Evolutionary conservation across 2,329 filamentous ascomycete genomes (phyloP).

Genomic region (Boeremia lycopersici): DNA sequence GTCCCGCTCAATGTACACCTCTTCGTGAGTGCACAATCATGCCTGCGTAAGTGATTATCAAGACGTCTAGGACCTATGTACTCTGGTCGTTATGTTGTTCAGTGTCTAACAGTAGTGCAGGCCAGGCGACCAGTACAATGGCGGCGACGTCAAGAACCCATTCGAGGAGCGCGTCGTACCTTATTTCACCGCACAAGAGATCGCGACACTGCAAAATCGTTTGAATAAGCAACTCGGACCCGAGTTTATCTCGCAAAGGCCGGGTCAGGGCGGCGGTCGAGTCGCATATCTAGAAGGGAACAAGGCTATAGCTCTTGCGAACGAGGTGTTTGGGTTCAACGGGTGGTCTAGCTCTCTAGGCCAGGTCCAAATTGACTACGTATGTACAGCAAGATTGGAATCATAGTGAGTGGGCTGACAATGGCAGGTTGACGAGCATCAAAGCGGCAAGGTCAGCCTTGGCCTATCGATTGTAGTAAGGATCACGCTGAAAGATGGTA

Average conservation of each 20-base stretch:
- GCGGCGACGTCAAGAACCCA: constrained; percentile 66
- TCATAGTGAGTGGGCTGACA: constrained; percentile 21
- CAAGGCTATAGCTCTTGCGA: constrained; percentile 93
- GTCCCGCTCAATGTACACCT: constrained; percentile 33
- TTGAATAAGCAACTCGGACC: constrained; percentile 94
- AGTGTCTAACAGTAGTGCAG: constrained; percentile 32
- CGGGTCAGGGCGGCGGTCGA: constrained; percentile 81
- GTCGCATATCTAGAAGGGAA: constrained; percentile 96
- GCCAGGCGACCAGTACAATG: constrained; percentile 47
- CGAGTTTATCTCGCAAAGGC: constrained; percentile 88
- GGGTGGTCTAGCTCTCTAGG: constrained; percentile 97
- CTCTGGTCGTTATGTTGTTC: too few relatives aligned
- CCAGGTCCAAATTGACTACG: constrained; percentile 93
- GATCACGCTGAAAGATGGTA: constrained; percentile 88
- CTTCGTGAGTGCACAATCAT: constrained; percentile 32
- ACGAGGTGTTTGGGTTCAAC: constrained; percentile 96
- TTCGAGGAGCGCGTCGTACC: constrained; percentile 80
- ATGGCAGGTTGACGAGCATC: constrained; percentile 75
- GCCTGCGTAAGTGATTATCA: constrained; percentile 41
- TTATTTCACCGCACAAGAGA: constrained; percentile 87
- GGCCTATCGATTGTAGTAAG: constrained; percentile 90
- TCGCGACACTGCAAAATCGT: constrained; percentile 82
- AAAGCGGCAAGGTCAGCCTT: constrained; percentile 78
- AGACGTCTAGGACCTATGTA: neutral
- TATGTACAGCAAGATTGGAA: constrained; percentile 44